A percentile compares a stretch with the other conserved stretches of the same genome.
These are phyloP conservation scores for Aegilops tauschii DNA, from an alignment of 176 grass and related monocot genomes.

Conservation along the genomic window DNA sequence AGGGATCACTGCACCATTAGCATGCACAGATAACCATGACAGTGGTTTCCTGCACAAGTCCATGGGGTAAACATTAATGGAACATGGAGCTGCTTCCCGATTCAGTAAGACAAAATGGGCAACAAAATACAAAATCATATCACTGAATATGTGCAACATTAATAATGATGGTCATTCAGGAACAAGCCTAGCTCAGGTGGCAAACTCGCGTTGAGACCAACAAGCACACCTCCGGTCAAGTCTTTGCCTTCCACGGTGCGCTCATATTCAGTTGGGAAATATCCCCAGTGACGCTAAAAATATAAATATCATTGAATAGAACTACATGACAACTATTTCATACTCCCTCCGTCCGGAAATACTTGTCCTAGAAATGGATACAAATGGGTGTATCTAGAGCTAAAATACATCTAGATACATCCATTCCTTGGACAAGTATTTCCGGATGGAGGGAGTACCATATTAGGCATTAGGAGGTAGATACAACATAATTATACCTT, in stretches of 20 bases:
- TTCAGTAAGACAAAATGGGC: neutral
- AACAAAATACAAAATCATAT: neutral
- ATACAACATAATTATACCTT: neutral
- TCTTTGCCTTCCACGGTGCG: too few species aligned
- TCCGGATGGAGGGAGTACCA: too few species aligned
- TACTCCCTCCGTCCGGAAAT: neutral
- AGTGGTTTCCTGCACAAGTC: conserved; percentile 60
- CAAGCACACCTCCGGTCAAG: too few species aligned
- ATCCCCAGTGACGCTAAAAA: too few species aligned
- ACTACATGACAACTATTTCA: neutral
- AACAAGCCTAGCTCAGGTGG: neutral
- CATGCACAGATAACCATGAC: conserved; percentile 87
- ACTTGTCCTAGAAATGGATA: too few species aligned
- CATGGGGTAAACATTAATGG: neutral
- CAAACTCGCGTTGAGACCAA: too few species aligned
- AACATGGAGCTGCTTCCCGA: neutral
- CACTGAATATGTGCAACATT: neutral
- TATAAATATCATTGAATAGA: neutral
- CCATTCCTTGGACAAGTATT: too few species aligned
- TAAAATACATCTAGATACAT: too few species aligned
- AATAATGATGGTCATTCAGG: too few species aligned
- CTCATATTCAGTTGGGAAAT: too few species aligned
- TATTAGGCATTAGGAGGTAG: neutral
- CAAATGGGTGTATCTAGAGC: too few species aligned
- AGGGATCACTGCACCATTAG: conserved; percentile 68